phyloP scores from a whole-genome alignment of 2,329 filamentous ascomycete genomes.

The Paracamarosporium sp. region DNA sequence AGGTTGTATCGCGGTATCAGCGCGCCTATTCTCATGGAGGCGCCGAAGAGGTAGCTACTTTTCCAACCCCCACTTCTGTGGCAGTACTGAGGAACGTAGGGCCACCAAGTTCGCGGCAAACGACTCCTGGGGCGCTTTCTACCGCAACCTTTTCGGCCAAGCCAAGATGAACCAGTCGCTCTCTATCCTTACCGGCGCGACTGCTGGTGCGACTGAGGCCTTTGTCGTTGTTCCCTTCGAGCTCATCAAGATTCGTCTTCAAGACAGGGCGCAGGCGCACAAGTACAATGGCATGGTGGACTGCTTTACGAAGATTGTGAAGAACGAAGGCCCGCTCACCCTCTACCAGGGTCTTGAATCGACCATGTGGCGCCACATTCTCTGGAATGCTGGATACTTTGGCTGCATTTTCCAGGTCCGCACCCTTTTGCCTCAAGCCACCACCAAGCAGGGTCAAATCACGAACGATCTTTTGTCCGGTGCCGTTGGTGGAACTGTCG shows the following conservation, averaged over 20 bases:
- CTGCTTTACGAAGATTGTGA: slow-evolving; percentile 80
- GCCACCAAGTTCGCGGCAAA: slow-evolving; percentile 99
- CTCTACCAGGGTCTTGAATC: slow-evolving; percentile 97
- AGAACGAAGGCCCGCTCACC: slow-evolving; percentile 81
- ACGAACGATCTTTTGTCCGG: slow-evolving; percentile 88
- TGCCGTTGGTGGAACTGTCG: slow-evolving; percentile 84
- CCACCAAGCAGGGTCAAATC: slow-evolving; percentile 81
- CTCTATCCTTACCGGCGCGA: slow-evolving; percentile 90
- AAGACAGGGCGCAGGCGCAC: slow-evolving; percentile 90
- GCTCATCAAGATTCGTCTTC: slow-evolving; percentile 96
- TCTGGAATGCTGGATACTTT: slow-evolving; percentile 97
- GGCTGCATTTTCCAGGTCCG: slow-evolving; percentile 98
- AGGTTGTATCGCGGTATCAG: slow-evolving; percentile 94
- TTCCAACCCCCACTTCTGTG: background rate
- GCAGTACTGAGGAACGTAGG: slow-evolving; percentile 50
- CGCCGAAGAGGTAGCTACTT: slow-evolving; percentile 71
- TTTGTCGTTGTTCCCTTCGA: slow-evolving; percentile 99
- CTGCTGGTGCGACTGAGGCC: slow-evolving; percentile 92
- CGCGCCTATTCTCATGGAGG: slow-evolving; percentile 97
- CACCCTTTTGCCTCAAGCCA: slow-evolving; percentile 78
- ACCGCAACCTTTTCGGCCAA: slow-evolving; percentile 83
- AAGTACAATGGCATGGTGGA: slow-evolving; percentile 87
- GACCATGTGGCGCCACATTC: slow-evolving; percentile 92
- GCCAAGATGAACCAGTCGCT: slow-evolving; percentile 90
- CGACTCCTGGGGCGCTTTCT: slow-evolving; percentile 96